These are phyloP conservation scores for Lasiodiplodia sp. DNA, from an alignment of 2,329 filamentous ascomycete genomes.

Conservation along the genomic window DNA sequence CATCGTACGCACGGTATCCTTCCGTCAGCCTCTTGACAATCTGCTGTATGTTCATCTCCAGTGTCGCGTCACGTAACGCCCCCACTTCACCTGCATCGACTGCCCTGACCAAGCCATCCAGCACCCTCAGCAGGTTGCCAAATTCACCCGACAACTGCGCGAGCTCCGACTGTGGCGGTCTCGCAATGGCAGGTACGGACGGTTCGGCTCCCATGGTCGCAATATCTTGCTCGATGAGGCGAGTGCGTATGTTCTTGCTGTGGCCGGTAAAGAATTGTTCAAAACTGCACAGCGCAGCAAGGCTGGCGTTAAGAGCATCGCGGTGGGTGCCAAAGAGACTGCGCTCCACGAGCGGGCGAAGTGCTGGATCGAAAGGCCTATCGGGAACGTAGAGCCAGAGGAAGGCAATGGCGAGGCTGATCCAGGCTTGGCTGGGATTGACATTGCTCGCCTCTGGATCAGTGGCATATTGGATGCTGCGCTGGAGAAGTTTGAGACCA, in stretches of 20 bases:
- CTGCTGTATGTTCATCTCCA: slow-evolving; percentile 67
- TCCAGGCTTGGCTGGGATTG: slow-evolving; percentile 66
- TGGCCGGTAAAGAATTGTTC: slow-evolving; percentile 74
- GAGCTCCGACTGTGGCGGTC: slow-evolving; percentile 73
- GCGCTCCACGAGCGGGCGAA: slow-evolving; percentile 68
- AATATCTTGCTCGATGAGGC: slow-evolving; percentile 69
- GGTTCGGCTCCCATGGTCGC: slow-evolving; percentile 70
- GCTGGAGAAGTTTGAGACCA: slow-evolving; percentile 17
- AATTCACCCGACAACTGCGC: slow-evolving; percentile 82
- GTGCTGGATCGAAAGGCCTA: slow-evolving; percentile 81
- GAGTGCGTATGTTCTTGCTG: slow-evolving; percentile 69
- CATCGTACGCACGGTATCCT: slow-evolving; percentile 80
- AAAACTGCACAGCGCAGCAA: slow-evolving; percentile 69
- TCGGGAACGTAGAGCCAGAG: slow-evolving; percentile 86
- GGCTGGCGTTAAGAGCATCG: slow-evolving; percentile 61
- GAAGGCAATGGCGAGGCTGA: slow-evolving; percentile 75
- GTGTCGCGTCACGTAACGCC: slow-evolving; percentile 41
- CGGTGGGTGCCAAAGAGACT: slow-evolving; percentile 65
- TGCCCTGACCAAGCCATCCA: slow-evolving; percentile 40
- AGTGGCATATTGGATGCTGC: slow-evolving; percentile 7
- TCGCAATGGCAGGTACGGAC: slow-evolving; percentile 70
- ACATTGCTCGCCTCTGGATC: background rate
- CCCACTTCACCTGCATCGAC: slow-evolving; percentile 36
- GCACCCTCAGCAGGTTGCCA: slow-evolving; percentile 67
- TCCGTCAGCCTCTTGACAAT: slow-evolving; percentile 73